Base-by-base conservation (phyloP, 148 eudicot species). In the Euryodendron excelsum region DNA sequence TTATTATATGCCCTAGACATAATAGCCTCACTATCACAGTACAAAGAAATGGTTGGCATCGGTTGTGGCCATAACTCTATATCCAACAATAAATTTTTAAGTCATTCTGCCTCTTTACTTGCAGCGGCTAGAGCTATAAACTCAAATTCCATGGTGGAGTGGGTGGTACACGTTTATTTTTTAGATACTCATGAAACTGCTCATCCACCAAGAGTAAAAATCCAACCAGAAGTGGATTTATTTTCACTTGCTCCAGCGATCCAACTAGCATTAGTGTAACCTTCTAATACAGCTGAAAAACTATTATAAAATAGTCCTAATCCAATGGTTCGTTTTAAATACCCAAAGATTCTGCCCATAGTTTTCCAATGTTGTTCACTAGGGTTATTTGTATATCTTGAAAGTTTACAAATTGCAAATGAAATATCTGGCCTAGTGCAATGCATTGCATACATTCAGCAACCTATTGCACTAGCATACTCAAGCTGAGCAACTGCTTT, bases 61-160 rank as follows among this genome's bases (percentile, higher is more conserved):
- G 37, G 39, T 64, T 64, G 69, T 64, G 23, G 69, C 69, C 69
- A 64, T 39, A 64, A 64, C 15, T 64, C 18, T 28, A 64, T 64
- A 64, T 31, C 39, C 14, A 64, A 64, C 18, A 28, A 28, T 2
- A 64, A 30, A 28, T 64, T 69, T 69, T 0, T 39, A 8, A 69
- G 48, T 52, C 73, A 39, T 45, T 37, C 53, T 17, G 12, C 28
- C 17, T 69, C 73, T 12, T 69, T 69, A 7, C 73, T 4, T 44
- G 52, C 14, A 10, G 52, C 14, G 17, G 27, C 48, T 3, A 69
- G 21, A 3, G 28, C 1, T 69, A 41, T 45, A 41, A 69, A 69
- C 18, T 69, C 72, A 0, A 25, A 39, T 25, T 69, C 52, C 31
- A 69, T 69, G 11, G 48, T 69, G 2, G 50, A 69, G 20, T 69